These are phyloP conservation scores for Omphalea diandra DNA, from an alignment of 441 rosid genomes.

Conservation along the genomic window DNA sequence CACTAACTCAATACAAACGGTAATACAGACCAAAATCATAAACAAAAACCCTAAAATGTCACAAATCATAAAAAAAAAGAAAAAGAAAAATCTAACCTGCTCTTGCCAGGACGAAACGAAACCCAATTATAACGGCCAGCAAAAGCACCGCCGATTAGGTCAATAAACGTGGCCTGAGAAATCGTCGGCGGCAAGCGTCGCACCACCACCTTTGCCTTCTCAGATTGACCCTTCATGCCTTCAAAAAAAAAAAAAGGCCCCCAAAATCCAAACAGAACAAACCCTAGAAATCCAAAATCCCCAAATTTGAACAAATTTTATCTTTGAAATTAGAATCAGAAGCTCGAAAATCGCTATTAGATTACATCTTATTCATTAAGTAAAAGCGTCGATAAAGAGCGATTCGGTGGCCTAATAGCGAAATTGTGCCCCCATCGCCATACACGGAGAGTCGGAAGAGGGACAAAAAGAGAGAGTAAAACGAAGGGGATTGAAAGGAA, in stretches of 20 bases:
- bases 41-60: background rate
- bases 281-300: constrained; percentile 21
- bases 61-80: background rate
- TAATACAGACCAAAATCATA: background rate
- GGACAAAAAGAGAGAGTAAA: constrained; percentile 3
- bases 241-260: too few species aligned
- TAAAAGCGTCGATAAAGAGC: constrained; percentile 18
- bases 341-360: constrained; percentile 20
- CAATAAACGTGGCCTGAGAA: constrained; percentile 47
- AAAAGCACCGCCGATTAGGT: constrained; percentile 55
- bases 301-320: background rate
- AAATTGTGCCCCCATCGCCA: constrained; percentile 37
- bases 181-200: constrained; percentile 71
- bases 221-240: constrained; percentile 52
- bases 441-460: constrained; percentile 14
- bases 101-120: constrained; percentile 59
- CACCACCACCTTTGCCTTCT: constrained; percentile 73
- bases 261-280: constrained; percentile 14
- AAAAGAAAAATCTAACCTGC: constrained; percentile 41
- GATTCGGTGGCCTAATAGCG: constrained; percentile 29
- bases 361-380: constrained; percentile 42
- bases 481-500: background rate
- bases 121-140: constrained; percentile 63
- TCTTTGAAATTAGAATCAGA: background rate
- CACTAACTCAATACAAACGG: background rate